Evolutionary conservation across 352 stramenopile genomes (phyloP).

Genomic region (Globisporangium spinosum): DNA sequence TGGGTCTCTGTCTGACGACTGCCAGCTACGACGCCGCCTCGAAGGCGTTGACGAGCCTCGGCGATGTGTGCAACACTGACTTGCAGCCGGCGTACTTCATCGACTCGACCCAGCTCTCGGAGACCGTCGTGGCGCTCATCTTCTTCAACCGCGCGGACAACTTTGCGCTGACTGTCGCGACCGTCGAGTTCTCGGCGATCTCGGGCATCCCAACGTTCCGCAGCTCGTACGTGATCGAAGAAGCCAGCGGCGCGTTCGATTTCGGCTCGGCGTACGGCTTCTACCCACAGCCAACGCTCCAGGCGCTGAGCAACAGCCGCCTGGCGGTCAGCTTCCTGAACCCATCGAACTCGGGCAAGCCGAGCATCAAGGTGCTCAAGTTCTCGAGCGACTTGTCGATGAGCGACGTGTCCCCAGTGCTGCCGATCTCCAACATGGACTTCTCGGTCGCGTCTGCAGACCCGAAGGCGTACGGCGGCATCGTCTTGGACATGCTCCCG

Average conservation of each 20-base stretch:
- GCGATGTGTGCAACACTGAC: conserved; percentile 45
- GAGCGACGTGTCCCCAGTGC: conserved; percentile 40
- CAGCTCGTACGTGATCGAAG: conserved; percentile 57
- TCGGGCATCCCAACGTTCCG: conserved; percentile 59
- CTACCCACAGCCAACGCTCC: conserved; percentile 63
- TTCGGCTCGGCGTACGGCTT: conserved; percentile 65
- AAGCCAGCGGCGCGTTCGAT: conserved; percentile 57
- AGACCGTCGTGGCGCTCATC: conserved; percentile 54
- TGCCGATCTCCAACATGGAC: conserved; percentile 71
- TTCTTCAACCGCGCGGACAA: conserved; percentile 76
- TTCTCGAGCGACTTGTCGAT: conserved; percentile 57
- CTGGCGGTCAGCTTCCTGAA: conserved; percentile 73
- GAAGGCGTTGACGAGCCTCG: conserved; percentile 26
- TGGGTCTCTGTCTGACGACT: conserved; percentile 60
- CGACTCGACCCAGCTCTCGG: conserved; percentile 58
- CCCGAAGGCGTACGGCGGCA: conserved; percentile 41
- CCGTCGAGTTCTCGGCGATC: conserved; percentile 63
- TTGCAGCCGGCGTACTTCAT: conserved; percentile 71
- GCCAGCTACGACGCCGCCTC: conserved; percentile 25
- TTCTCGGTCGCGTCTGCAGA: conserved; percentile 56
- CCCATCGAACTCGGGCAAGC: conserved; percentile 64
- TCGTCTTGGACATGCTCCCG: conserved; percentile 59
- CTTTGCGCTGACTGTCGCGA: conserved; percentile 65
- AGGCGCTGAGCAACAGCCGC: conserved; percentile 45
- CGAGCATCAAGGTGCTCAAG: conserved; percentile 72